Base-by-base conservation (phyloP, 805 yeast species). In the Candida yuanshanica region DNA sequence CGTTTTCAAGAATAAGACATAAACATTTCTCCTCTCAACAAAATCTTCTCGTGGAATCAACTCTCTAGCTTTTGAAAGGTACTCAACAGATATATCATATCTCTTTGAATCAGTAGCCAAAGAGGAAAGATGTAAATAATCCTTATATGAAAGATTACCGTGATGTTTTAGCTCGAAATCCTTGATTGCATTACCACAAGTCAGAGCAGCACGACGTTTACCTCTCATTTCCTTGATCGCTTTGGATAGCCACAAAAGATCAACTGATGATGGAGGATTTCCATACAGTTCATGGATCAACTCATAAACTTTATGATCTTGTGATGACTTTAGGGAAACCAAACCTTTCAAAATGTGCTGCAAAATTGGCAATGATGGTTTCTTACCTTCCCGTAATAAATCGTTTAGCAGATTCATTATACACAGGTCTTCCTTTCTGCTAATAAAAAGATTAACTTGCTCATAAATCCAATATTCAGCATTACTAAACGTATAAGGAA, bases 321-420 rank as follows among this genome's bases (percentile, higher is more conserved):
- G 18, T 1, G 41, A 16, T 1, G 59, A 53, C 7, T 41, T 29
- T 33, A 49, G 25, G 6, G 23, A 18, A 9, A 45, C 23, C 17
- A 53, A 33, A 0, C 43, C 38, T 16, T 36, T 35, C 27, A 55
- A 23, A 5, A 49, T 40, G 7, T 8, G 8, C 7, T 31, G 21
- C 4, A 53, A 35, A 20, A 49, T 26, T 4, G 29, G 36, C 8
- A 46, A 20, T 5, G 48, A 36, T 18, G 57, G 58, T 20, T 48
- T 44, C 10, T 38, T 43, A 8, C 58, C 58, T 2, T 37, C 46
- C n/a, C 59, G 41, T 1, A 51, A 13, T 12, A 37, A 14, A 20
- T 39, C 35, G 11, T 35, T 45, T 8, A 47, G 35, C 20, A 34
- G 17, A 2, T 37, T n/a, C n/a, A 45, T 13, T 5, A 47, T 38